These are phyloP conservation scores for Vanderwaltozyma yarrowii DNA, from an alignment of 805 yeast genomes.

Conservation along the genomic window DNA sequence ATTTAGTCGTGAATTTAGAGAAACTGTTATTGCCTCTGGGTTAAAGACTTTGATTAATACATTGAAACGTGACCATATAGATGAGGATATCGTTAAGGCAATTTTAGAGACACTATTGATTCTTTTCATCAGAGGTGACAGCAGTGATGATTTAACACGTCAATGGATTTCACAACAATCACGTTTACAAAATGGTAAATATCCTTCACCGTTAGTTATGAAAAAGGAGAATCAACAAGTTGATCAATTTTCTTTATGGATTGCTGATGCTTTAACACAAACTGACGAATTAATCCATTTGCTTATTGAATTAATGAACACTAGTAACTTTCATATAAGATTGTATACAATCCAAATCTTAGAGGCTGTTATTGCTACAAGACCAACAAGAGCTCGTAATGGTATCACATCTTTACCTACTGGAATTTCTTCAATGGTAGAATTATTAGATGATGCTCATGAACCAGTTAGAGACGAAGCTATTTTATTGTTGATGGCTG, in stretches of 20 bases:
- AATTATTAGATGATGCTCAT: conserved; percentile 47
- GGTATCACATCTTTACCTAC: conserved; percentile 62
- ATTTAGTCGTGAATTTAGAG: conserved; percentile 81
- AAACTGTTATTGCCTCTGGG: conserved; percentile 81
- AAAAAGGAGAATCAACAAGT: conserved; percentile 39
- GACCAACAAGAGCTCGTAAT: conserved; percentile 67
- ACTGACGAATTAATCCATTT: conserved; percentile 33
- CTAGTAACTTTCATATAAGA: conserved; percentile 65
- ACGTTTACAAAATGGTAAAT: conserved; percentile 63
- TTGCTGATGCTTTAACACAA: conserved; percentile 86
- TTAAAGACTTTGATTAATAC: conserved; percentile 62
- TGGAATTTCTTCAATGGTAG: conserved; percentile 68
- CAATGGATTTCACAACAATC: conserved; percentile 70
- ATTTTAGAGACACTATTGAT: conserved; percentile 78
- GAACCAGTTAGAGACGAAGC: conserved; percentile 90
- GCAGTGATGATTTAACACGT: conserved; percentile 51
- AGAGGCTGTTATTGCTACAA: conserved; percentile 70
- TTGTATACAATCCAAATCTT: conserved; percentile 76
- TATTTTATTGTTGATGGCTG: conserved; percentile 68
- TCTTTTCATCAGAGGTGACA: conserved; percentile 62
- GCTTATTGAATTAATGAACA: conserved; percentile 38
- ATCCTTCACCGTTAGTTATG: conserved; percentile 60
- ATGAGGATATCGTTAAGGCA: conserved; percentile 64
- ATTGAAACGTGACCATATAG: conserved; percentile 55
- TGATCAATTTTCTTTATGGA: conserved; percentile 89